Conservation (phyloP, 1,284 basidiomycete species). For the Pulchroboletus neoregius region DNA sequence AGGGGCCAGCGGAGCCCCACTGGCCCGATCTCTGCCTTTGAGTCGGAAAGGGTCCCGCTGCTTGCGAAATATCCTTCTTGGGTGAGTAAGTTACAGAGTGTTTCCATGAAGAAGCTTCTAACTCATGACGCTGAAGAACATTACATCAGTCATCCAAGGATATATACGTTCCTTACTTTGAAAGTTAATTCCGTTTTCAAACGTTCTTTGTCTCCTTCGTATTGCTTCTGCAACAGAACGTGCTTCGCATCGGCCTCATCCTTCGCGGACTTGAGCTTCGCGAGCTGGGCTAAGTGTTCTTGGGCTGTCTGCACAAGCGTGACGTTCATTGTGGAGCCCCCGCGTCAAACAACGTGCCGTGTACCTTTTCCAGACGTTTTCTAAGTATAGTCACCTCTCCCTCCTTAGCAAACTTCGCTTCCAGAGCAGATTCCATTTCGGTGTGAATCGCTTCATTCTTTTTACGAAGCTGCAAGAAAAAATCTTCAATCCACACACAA, state of each 20-base stretch:
- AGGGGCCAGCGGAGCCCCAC: slow-evolving; percentile 27
- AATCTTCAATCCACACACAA: slow-evolving; percentile 6
- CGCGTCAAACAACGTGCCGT: not conserved
- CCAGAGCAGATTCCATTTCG: slow-evolving; percentile 18
- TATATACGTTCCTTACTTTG: slow-evolving; percentile 43
- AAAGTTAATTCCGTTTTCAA: slow-evolving; percentile 66
- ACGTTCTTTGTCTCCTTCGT: slow-evolving; percentile 65
- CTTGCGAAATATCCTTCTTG: slow-evolving; percentile 40
- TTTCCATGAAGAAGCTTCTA: slow-evolving; percentile 57
- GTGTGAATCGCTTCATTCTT: slow-evolving; percentile 41
- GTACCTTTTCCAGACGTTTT: slow-evolving; percentile 34
- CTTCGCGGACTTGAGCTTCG: slow-evolving; percentile 54
- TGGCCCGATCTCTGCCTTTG: slow-evolving; percentile 41
- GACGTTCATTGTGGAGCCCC: not conserved
- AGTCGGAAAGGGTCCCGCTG: slow-evolving; percentile 38
- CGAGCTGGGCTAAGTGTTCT: slow-evolving; percentile 55
- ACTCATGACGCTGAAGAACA: slow-evolving; percentile 59
- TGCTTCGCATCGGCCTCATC: slow-evolving; percentile 57
- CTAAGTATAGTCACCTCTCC: slow-evolving; percentile 33
- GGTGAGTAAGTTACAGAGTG: slow-evolving; percentile 41
- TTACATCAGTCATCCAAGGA: slow-evolving; percentile 11
- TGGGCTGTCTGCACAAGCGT: slow-evolving; percentile 44
- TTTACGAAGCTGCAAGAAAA: slow-evolving; percentile 43
- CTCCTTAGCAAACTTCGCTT: slow-evolving; percentile 31
- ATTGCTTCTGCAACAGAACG: slow-evolving; percentile 49